Evolutionary conservation across 2,329 filamentous ascomycete species (phyloP).

Genomic region (Acrodontium crateriforme): DNA sequence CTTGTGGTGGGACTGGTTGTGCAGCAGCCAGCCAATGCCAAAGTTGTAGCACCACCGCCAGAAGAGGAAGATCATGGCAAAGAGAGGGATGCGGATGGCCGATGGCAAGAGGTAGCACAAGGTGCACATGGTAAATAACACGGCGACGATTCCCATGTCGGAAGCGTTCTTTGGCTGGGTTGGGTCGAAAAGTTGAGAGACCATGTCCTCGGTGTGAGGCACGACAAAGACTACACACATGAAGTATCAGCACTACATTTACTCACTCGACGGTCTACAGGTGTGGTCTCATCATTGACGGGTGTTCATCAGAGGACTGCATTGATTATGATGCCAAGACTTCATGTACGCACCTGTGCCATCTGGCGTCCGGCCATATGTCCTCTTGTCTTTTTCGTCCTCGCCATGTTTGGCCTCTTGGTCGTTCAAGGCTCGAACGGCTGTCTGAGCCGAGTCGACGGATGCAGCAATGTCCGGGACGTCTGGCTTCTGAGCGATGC

Average conservation of each 20-base stretch:
- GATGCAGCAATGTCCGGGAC: conserved; percentile 18
- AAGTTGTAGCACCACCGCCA: conserved; percentile 90
- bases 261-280: too few relatives aligned
- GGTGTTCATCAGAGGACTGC: conserved; percentile 1
- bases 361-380: conserved; percentile 79
- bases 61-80: conserved; percentile 74
- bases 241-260: conserved; percentile 16
- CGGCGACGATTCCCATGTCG: conserved; percentile 64
- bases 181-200: conserved; percentile 88
- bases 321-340: background rate
- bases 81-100: conserved; percentile 56
- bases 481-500: conserved; percentile 24
- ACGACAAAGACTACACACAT: conserved; percentile 71
- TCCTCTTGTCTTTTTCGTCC: conserved; percentile 51
- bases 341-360: conserved; percentile 58
- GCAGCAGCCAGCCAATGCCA: conserved; percentile 80
- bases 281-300: background rate
- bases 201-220: conserved; percentile 95
- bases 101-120: conserved; percentile 60
- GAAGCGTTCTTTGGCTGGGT: conserved; percentile 91
- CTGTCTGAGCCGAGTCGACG: conserved; percentile 28
- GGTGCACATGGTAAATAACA: conserved; percentile 62
- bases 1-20: conserved; percentile 79
- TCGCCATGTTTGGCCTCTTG: conserved; percentile 33
- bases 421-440: conserved; percentile 37